Conservation (phyloP, 2,329 filamentous ascomycete genomes). For the Aureobasidium musti region DNA sequence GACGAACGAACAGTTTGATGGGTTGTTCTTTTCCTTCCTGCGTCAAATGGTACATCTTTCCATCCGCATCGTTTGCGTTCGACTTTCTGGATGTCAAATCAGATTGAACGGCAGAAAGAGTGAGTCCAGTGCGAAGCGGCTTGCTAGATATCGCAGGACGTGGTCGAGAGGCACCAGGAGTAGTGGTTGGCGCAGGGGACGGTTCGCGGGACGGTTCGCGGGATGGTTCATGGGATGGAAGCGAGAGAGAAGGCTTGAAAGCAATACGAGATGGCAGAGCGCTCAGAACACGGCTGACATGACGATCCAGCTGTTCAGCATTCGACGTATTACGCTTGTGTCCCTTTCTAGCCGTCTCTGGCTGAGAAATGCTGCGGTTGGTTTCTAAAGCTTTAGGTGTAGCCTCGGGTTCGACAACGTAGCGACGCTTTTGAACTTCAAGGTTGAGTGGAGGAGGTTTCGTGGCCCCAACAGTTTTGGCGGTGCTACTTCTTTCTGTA, state of each 20-base stretch:
- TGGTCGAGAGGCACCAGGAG: not conserved
- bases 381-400: not conserved
- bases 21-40: conserved; percentile 80
- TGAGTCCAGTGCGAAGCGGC: conserved; percentile 25
- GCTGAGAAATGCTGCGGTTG: conserved; percentile 3
- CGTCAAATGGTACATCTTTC: conserved; percentile 89
- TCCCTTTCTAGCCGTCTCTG: not conserved
- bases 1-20: conserved; percentile 90
- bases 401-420: conserved; percentile 19
- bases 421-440: conserved; percentile 47
- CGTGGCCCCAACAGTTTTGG: conserved; percentile 8
- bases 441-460: conserved; percentile 47
- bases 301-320: conserved; percentile 70
- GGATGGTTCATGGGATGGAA: conserved; percentile 34
- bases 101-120: conserved; percentile 28
- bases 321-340: conserved; percentile 36
- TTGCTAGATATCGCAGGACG: not conserved
- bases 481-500: conserved; percentile 27
- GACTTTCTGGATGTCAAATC: not conserved
- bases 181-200: not conserved
- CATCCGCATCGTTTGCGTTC: conserved; percentile 55
- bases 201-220: conserved; percentile 7
- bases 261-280: conserved; percentile 49
- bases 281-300: conserved; percentile 43
- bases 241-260: conserved; percentile 65